These are phyloP conservation scores for Penicillium sumatraense DNA, from an alignment of 2,329 filamentous ascomycete genomes.

Conservation along the genomic window DNA sequence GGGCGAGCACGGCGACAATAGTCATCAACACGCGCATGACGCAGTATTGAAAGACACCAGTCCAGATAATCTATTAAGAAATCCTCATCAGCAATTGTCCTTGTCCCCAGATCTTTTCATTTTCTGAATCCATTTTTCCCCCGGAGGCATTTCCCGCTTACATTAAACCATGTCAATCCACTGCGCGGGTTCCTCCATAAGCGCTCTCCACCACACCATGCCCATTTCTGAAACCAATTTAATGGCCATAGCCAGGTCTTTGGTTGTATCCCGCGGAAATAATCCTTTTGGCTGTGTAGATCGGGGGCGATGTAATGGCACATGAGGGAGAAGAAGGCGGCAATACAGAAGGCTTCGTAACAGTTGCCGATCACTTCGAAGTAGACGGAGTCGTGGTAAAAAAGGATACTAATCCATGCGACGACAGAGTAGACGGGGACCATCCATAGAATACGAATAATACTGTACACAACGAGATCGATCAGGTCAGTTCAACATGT, in stretches of 20 bases:
- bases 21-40: conserved; percentile 81
- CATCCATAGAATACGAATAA: conserved; percentile 87
- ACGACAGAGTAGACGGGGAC: conserved; percentile 77
- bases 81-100: conserved; percentile 8
- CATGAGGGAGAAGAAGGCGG: conserved; percentile 69
- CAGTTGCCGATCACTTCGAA: conserved; percentile 80
- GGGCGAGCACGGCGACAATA: conserved; percentile 73
- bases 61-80: conserved; percentile 61
- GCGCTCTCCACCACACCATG: conserved; percentile 69
- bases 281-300: conserved; percentile 78
- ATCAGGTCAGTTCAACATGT: conserved; percentile 59
- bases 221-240: conserved; percentile 69
- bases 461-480: conserved; percentile 55
- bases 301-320: conserved; percentile 56
- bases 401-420: conserved; percentile 72
- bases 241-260: conserved; percentile 76
- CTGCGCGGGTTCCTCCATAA: conserved; percentile 73
- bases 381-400: conserved; percentile 77
- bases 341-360: conserved; percentile 86
- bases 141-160: conserved; percentile 11
- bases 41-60: conserved; percentile 84
- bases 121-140: not conserved
- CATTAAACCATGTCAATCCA: conserved; percentile 77
- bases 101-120: not conserved
- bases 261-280: conserved; percentile 70